A percentile compares a stretch with the other conserved stretches of the same genome.
Evolutionary conservation across 768 basidiomycete species (phyloP).

Genomic region (Sarcomyxa edulis): DNA sequence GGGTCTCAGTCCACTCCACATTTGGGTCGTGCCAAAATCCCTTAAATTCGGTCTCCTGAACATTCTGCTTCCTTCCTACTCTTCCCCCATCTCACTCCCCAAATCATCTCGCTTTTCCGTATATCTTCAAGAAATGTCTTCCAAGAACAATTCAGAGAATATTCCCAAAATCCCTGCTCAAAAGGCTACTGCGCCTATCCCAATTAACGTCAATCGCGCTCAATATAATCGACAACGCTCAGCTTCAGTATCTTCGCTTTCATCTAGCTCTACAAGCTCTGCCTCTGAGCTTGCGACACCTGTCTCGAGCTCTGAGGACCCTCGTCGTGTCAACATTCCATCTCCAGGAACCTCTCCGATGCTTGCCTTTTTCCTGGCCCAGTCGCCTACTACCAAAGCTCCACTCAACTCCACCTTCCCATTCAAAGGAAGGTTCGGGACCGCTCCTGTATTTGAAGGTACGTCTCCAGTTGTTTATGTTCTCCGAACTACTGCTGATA

Average conservation of each 20-base stretch:
- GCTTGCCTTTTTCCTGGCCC: conserved; percentile 60
- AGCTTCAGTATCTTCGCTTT: conserved; percentile 55
- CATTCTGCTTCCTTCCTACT: no score
- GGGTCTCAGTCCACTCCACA: no score
- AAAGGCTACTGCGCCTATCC: no score
- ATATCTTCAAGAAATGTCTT: no score
- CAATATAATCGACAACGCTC: no score
- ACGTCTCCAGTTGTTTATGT: conserved; percentile 4
- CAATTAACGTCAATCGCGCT: no score
- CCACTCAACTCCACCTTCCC: conserved; percentile 43
- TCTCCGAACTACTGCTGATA: not conserved
- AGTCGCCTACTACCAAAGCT: conserved; percentile 51
- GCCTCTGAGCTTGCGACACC: conserved; percentile 53
- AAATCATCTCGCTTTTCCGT: no score
- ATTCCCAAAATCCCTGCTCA: no score
- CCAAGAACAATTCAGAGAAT: no score
- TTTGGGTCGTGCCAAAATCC: no score
- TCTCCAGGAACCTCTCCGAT: conserved; percentile 68
- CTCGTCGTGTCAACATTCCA: conserved; percentile 38
- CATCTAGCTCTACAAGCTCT: conserved; percentile 50
- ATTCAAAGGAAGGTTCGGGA: conserved; percentile 51
- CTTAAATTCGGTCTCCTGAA: no score
- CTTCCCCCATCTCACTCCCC: no score
- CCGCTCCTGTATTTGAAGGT: conserved; percentile 64
- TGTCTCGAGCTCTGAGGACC: conserved; percentile 32